These are phyloP conservation scores for Exophiala sideris DNA, from an alignment of 2,329 filamentous ascomycete species.

Conservation along the genomic window DNA sequence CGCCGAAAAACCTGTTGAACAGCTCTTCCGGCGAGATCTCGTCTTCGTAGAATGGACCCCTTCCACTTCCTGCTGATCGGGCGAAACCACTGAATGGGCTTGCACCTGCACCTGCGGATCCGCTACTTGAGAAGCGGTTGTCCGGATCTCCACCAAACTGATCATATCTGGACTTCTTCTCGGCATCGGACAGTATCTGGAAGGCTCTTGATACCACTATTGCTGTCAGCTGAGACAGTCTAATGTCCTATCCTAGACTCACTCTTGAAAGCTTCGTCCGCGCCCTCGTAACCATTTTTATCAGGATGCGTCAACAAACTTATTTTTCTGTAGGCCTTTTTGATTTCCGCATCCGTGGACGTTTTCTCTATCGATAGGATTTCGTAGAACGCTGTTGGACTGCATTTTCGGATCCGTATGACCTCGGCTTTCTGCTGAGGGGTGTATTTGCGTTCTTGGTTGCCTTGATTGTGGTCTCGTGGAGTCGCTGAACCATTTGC, in stretches of 20 bases:
- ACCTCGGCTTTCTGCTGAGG: slow-evolving; percentile 89
- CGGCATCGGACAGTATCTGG: slow-evolving; percentile 84
- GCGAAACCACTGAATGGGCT: slow-evolving; percentile 50
- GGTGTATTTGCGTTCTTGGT: slow-evolving; percentile 65
- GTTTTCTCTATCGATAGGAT: slow-evolving; percentile 74
- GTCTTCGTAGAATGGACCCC: slow-evolving; percentile 70
- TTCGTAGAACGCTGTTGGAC: slow-evolving; percentile 88
- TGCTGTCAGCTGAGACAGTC: slow-evolving; percentile 9
- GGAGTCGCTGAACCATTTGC: slow-evolving; percentile 41
- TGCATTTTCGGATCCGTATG: slow-evolving; percentile 79
- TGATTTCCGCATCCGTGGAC: slow-evolving; percentile 76
- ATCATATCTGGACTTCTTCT: slow-evolving; percentile 88
- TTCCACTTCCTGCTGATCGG: slow-evolving; percentile 44
- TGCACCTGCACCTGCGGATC: slow-evolving; percentile 38
- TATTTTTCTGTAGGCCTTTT: slow-evolving; percentile 95
- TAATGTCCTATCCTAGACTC: slow-evolving; percentile 32
- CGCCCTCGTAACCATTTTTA: slow-evolving; percentile 94
- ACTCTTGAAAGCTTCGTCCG: slow-evolving; percentile 97
- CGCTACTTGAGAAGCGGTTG: slow-evolving; percentile 67
- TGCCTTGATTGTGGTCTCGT: slow-evolving; percentile 50
- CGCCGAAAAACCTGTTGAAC: slow-evolving; percentile 95
- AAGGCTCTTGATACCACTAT: slow-evolving; percentile 87
- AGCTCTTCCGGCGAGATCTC: slow-evolving; percentile 96
- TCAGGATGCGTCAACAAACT: slow-evolving; percentile 94
- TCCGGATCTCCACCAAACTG: slow-evolving; percentile 89